These are phyloP conservation scores for Phytopythium montanum DNA, from an alignment of 352 stramenopile species.

Conservation along the genomic window DNA sequence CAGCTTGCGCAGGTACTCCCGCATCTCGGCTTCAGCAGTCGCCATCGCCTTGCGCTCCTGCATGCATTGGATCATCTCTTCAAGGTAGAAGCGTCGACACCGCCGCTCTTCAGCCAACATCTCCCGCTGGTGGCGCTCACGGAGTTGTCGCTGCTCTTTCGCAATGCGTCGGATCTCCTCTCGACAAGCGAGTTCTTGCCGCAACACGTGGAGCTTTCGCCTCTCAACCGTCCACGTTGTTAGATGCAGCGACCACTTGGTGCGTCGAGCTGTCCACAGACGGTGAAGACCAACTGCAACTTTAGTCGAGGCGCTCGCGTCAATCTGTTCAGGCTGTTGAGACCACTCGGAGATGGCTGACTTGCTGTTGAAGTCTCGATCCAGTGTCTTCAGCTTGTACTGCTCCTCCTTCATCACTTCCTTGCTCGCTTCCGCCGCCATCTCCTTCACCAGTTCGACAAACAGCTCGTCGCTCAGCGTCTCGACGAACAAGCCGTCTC, in stretches of 20 bases:
- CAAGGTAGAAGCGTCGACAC: slow-evolving; percentile 63
- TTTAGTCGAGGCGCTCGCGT: neutral
- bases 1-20: slow-evolving; percentile 56
- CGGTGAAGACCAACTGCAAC: slow-evolving; percentile 27
- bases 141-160: slow-evolving; percentile 41
- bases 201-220: slow-evolving; percentile 38
- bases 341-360: slow-evolving; percentile 4
- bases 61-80: slow-evolving; percentile 57
- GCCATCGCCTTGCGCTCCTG: slow-evolving; percentile 65
- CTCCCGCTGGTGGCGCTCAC: slow-evolving; percentile 46
- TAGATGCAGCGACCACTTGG: slow-evolving; percentile 28
- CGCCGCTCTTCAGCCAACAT: slow-evolving; percentile 64
- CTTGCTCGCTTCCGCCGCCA: slow-evolving; percentile 20
- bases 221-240: slow-evolving; percentile 42
- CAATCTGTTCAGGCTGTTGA: neutral
- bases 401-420: slow-evolving; percentile 18
- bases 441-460: slow-evolving; percentile 15
- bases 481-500: slow-evolving; percentile 18
- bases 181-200: slow-evolving; percentile 43
- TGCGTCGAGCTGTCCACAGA: slow-evolving; percentile 37
- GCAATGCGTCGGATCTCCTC: slow-evolving; percentile 43
- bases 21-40: slow-evolving; percentile 60
- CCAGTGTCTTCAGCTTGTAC: slow-evolving; percentile 15
- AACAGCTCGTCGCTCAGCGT: slow-evolving; percentile 24
- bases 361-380: slow-evolving; percentile 8